phyloP scores from a whole-genome alignment of 164 flowering plant species.

The Tetrastigma voinierianum region DNA sequence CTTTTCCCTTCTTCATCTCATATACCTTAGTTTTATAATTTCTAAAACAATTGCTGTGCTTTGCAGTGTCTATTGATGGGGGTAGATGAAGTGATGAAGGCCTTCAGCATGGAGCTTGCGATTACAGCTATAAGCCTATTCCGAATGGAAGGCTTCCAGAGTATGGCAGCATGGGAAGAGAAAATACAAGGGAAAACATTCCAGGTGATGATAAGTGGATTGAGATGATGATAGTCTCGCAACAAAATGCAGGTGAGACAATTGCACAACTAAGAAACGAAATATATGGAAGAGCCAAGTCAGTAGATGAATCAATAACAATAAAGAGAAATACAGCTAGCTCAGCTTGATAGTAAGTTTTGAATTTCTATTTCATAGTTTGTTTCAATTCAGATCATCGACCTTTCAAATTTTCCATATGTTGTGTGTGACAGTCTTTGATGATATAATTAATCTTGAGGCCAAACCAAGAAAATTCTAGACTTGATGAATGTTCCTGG shows the following conservation, averaged over 20 bases:
- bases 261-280: slow-evolving; percentile 1
- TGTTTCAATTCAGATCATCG: too few relatives aligned
- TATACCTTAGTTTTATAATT: not conserved
- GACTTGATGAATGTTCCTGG: too few relatives aligned
- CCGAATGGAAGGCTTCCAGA: slow-evolving; percentile 26
- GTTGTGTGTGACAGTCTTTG: too few relatives aligned
- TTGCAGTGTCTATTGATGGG: slow-evolving; percentile 25
- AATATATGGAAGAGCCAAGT: slow-evolving; percentile 5
- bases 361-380: too few relatives aligned
- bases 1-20: not conserved
- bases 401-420: too few relatives aligned
- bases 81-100: slow-evolving; percentile 23
- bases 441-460: too few relatives aligned
- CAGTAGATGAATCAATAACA: slow-evolving; percentile 4
- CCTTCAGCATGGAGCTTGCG: slow-evolving; percentile 31
- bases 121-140: slow-evolving; percentile 32
- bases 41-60: not conserved
- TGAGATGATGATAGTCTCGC: slow-evolving; percentile 6
- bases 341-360: too few relatives aligned
- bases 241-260: slow-evolving; percentile 1
- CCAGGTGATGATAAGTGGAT: too few relatives aligned
- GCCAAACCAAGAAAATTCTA: too few relatives aligned
- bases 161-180: slow-evolving; percentile 18
- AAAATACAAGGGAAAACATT: too few relatives aligned
- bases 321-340: too few relatives aligned